Percentiles rank a stretch among this genome's conserved stretches.
These are phyloP conservation scores for Clonostachys rhizophaga DNA, from an alignment of 2,329 filamentous ascomycete species.

Conservation along the genomic window DNA sequence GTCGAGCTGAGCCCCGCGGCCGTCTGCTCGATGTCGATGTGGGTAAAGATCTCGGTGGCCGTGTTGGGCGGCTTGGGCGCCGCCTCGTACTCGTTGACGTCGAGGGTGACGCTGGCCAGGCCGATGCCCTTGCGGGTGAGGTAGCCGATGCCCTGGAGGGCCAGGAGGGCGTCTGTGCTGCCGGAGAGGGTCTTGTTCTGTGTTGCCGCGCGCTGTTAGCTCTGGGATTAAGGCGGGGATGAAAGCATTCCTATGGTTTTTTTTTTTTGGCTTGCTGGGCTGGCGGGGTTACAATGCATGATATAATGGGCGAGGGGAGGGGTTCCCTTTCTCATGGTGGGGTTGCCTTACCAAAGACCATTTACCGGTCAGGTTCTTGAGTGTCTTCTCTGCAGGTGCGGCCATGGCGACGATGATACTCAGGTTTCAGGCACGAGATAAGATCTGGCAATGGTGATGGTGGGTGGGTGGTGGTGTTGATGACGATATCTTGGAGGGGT, in stretches of 20 bases:
- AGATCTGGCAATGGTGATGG: no score
- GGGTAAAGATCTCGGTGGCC: slow-evolving; percentile 36
- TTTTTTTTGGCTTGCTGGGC: not conserved
- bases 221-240: not conserved
- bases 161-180: slow-evolving; percentile 61
- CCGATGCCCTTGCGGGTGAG: slow-evolving; percentile 68
- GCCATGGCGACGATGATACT: slow-evolving; percentile 51
- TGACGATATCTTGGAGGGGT: no score
- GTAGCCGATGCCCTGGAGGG: slow-evolving; percentile 69
- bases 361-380: slow-evolving; percentile 63
- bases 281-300: not conserved
- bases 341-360: slow-evolving; percentile 59
- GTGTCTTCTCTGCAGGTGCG: slow-evolving; percentile 61
- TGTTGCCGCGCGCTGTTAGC: not conserved
- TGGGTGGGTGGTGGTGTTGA: no score
- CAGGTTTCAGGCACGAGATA: no score
- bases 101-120: slow-evolving; percentile 64
- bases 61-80: slow-evolving; percentile 32
- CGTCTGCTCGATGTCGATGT: slow-evolving; percentile 70
- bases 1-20: slow-evolving; percentile 69
- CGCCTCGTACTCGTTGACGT: slow-evolving; percentile 50
- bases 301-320: not conserved
- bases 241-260: not conserved
- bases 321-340: not conserved
- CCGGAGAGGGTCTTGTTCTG: slow-evolving; percentile 76